A percentile compares a stretch with the other conserved stretches of the same genome.
Evolutionary conservation across 768 basidiomycete genomes (phyloP).

Genomic region (Mycena leptocephala): DNA sequence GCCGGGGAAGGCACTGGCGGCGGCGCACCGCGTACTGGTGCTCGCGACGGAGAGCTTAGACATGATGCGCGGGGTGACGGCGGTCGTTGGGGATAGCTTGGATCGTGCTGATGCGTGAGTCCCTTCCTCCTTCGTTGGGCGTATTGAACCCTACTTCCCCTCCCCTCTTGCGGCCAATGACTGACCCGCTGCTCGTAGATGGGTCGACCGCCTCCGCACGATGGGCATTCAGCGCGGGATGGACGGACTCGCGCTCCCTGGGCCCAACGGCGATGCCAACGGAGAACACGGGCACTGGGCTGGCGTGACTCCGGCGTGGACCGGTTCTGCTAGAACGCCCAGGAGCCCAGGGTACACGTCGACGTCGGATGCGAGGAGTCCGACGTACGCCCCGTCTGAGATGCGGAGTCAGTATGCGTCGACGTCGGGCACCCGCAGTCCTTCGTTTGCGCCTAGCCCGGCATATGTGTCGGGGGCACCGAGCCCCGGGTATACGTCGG

Average conservation of each 20-base stretch:
- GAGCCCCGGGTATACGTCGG: not conserved
- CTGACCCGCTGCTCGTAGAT: constrained; percentile 58
- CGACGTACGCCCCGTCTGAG: not conserved
- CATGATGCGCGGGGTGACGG: constrained; percentile 92
- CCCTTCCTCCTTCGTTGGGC: constrained; percentile 18
- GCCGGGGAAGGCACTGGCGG: constrained; percentile 74
- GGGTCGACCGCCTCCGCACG: constrained; percentile 87
- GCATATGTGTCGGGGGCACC: not conserved
- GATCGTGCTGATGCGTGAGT: constrained; percentile 90
- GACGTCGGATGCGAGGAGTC: not conserved
- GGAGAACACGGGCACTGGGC: constrained; percentile 12
- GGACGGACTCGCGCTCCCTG: constrained; percentile 43
- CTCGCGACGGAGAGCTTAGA: constrained; percentile 94
- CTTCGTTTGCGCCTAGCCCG: not conserved
- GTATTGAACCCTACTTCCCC: no score
- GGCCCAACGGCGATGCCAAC: constrained; percentile 35
- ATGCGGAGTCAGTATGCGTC: not conserved
- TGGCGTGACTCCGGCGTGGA: constrained; percentile 15
- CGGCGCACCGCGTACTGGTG: constrained; percentile 86
- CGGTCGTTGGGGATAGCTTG: constrained; percentile 89
- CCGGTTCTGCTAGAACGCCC: not conserved
- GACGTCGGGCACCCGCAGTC: not conserved
- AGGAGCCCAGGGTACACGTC: not conserved
- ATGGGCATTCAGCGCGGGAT: constrained; percentile 79
- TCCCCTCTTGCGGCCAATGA: constrained; percentile 5